A percentile compares a stretch with the other conserved stretches of the same genome.
These are phyloP conservation scores for Sarocladiaceae sp. DNA, from an alignment of 2,329 filamentous ascomycete genomes.

Conservation along the genomic window DNA sequence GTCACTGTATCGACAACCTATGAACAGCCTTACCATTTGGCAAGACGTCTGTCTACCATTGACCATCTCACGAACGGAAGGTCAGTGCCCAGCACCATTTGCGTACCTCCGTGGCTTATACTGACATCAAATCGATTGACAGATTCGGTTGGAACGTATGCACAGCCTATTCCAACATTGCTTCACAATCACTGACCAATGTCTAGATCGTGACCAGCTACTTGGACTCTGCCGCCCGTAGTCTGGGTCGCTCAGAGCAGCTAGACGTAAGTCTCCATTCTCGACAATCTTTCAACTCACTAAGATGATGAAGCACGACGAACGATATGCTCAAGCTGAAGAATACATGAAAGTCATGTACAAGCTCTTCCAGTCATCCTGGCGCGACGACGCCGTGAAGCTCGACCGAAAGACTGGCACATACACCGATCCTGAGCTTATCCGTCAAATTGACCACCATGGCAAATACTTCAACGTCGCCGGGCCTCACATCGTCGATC, in stretches of 20 bases:
- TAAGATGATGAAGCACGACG: constrained; percentile 49
- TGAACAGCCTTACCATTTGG: constrained; percentile 66
- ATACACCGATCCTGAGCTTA: constrained; percentile 47
- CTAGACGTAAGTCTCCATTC: constrained; percentile 18
- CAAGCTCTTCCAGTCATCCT: constrained; percentile 64
- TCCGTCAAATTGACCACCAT: constrained; percentile 62
- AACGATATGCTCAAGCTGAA: constrained; percentile 59
- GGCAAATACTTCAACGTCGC: constrained; percentile 62
- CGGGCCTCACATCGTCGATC: constrained; percentile 62
- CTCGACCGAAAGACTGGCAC: constrained; percentile 53
- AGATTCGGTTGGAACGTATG: constrained; percentile 7
- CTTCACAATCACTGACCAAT: constrained; percentile 41
- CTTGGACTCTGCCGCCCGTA: constrained; percentile 64
- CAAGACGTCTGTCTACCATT: constrained; percentile 59
- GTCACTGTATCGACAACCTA: constrained; percentile 69
- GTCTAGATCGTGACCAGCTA: constrained; percentile 63
- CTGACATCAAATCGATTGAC: background rate
- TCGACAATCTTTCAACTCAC: background rate
- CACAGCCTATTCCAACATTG: constrained; percentile 36
- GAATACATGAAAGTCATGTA: constrained; percentile 62
- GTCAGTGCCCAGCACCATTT: no score
- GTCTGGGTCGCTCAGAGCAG: constrained; percentile 57
- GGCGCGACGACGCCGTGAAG: constrained; percentile 62
- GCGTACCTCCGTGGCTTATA: background rate
- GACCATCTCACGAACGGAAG: constrained; percentile 57